phyloP scores from a whole-genome alignment of 257 asterid species.

The Salvia splendens region DNA sequence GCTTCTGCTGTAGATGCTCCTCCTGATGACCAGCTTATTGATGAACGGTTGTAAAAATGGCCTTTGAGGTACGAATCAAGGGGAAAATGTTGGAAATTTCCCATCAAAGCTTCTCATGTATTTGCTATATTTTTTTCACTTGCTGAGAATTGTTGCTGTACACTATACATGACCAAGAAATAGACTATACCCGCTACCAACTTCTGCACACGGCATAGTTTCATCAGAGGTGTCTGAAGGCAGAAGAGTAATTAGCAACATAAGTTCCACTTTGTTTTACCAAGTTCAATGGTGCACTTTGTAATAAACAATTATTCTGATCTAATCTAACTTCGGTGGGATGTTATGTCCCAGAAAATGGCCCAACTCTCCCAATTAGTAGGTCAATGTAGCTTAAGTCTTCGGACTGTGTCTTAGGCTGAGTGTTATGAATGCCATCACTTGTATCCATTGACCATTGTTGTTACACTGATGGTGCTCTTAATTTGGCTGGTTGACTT shows the following conservation, averaged over 20 bases:
- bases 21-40: conserved; percentile 40
- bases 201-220: conserved; percentile 7
- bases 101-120: conserved; percentile 20
- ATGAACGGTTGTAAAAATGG: conserved; percentile 31
- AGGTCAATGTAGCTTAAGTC: conserved; percentile 4
- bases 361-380: conserved; percentile 2
- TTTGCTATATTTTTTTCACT: conserved; percentile 14
- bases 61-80: conserved; percentile 42
- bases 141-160: conserved; percentile 37
- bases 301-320: conserved; percentile 18
- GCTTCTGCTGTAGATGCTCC: conserved; percentile 40
- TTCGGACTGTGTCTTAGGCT: not conserved
- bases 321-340: conserved; percentile 25
- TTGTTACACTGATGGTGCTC: conserved; percentile 4
- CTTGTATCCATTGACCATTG: not conserved
- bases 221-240: conserved; percentile 6
- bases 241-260: not conserved
- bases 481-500: conserved; percentile 6
- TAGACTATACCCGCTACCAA: conserved; percentile 22
- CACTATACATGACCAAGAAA: conserved; percentile 31
- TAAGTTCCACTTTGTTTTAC: conserved; percentile 14
- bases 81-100: conserved; percentile 8
- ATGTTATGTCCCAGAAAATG: conserved; percentile 18
- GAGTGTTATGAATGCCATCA: not conserved
- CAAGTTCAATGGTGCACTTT: conserved; percentile 18